Conservation (phyloP, 208 protist species). For the Leishmania guyanensis region DNA sequence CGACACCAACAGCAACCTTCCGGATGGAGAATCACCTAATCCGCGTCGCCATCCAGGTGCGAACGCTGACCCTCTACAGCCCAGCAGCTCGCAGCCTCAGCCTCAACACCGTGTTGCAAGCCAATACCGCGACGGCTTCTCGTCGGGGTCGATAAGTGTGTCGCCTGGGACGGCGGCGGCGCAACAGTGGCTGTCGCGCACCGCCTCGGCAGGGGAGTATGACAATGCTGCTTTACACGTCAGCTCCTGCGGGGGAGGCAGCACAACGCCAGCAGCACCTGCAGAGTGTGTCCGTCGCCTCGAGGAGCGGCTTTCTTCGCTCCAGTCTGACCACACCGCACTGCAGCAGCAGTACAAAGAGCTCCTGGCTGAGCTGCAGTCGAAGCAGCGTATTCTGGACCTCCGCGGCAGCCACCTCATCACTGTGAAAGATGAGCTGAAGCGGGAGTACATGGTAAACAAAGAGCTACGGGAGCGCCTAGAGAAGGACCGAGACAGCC, state of each 20-base stretch:
- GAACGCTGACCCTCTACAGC: too few species aligned
- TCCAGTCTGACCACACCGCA: constrained; percentile 30
- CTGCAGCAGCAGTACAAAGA: constrained; percentile 47
- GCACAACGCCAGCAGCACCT: constrained; percentile 11
- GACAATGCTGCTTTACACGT: neutral
- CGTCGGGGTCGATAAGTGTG: neutral
- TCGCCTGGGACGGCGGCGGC: constrained; percentile 14
- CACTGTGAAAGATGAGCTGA: constrained; percentile 63
- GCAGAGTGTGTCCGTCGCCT: constrained; percentile 35
- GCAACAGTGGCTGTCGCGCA: constrained; percentile 17
- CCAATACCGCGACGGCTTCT: neutral
- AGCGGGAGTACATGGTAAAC: constrained; percentile 53
- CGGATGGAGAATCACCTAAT: constrained; percentile 25
- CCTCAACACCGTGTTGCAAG: constrained; percentile 6
- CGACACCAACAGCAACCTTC: neutral
- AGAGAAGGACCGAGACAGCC: constrained; percentile 43
- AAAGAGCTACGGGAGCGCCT: constrained; percentile 52
- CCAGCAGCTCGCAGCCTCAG: neutral
- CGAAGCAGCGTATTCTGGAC: constrained; percentile 47
- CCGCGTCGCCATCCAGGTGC: constrained; percentile 18
- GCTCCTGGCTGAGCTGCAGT: constrained; percentile 53
- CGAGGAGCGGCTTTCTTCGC: constrained; percentile 27
- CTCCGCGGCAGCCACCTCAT: constrained; percentile 80
- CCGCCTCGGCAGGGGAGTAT: constrained; percentile 9
- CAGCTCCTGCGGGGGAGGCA: neutral